A percentile compares a stretch with the other conserved stretches of the same genome.
phyloP scores from a whole-genome alignment of 1,139 yeast genomes.

The Sugiyamaella novakii region DNA sequence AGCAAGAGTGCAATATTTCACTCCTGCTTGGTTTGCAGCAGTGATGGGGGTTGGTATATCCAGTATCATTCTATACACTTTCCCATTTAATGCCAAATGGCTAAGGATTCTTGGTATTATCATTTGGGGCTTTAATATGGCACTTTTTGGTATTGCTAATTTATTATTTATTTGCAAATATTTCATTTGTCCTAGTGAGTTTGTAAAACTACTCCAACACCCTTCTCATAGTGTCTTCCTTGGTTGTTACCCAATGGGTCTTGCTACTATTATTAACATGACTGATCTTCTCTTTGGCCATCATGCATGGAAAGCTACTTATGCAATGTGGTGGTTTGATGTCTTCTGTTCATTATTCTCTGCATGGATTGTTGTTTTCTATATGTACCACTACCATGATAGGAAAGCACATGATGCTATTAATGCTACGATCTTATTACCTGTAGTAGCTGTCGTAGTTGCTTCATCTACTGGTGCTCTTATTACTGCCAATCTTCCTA shows the following conservation, averaged over 20 bases:
- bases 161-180: slow-evolving; percentile 47
- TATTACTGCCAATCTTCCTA: slow-evolving; percentile 51
- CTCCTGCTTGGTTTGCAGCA: slow-evolving; percentile 56
- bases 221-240: slow-evolving; percentile 59
- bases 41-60: slow-evolving; percentile 88
- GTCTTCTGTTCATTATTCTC: slow-evolving; percentile 55
- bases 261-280: slow-evolving; percentile 63
- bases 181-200: slow-evolving; percentile 43
- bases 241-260: slow-evolving; percentile 83
- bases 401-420: slow-evolving; percentile 40
- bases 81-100: slow-evolving; percentile 69
- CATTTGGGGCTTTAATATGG: slow-evolving; percentile 56
- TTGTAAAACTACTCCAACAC: slow-evolving; percentile 47
- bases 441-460: slow-evolving; percentile 77
- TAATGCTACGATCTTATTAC: slow-evolving; percentile 57
- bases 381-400: slow-evolving; percentile 46
- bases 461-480: slow-evolving; percentile 66
- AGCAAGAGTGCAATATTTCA: slow-evolving; percentile 3
- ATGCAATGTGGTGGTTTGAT: slow-evolving; percentile 71
- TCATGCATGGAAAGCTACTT: slow-evolving; percentile 41
- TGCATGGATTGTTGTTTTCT: slow-evolving; percentile 58
- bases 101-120: slow-evolving; percentile 58
- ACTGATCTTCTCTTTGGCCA: slow-evolving; percentile 44
- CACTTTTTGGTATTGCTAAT: slow-evolving; percentile 50
- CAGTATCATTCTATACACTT: slow-evolving; percentile 57